phyloP scores from a whole-genome alignment of 1,284 basidiomycete genomes.

The Fomitiporia mediterranea region DNA sequence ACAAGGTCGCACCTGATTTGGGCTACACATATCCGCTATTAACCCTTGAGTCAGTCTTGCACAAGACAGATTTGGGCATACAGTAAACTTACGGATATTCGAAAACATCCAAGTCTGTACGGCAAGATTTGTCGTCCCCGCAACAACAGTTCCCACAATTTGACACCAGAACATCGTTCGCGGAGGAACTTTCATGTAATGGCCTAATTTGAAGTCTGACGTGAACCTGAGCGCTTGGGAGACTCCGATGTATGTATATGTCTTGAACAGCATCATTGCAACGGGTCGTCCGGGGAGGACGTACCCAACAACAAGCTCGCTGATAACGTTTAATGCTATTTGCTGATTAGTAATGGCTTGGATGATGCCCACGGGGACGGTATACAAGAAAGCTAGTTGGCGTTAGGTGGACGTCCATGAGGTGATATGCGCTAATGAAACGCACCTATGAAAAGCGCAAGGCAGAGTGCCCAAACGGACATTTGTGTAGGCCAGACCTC shows the following conservation, averaged over 20 bases:
- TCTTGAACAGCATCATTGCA: slow-evolving; percentile 47
- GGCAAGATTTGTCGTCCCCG: slow-evolving; percentile 57
- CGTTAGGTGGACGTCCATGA: slow-evolving; percentile 12
- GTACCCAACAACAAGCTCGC: slow-evolving; percentile 49
- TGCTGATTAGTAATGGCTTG: slow-evolving; percentile 62
- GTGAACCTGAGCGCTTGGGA: slow-evolving; percentile 47
- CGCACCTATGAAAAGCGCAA: slow-evolving; percentile 42
- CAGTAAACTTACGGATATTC: slow-evolving; percentile 36
- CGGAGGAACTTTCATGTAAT: slow-evolving; percentile 67
- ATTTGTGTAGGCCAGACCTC: slow-evolving; percentile 47
- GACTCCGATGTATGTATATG: slow-evolving; percentile 42
- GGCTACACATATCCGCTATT: slow-evolving; percentile 26
- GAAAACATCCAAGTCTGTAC: slow-evolving; percentile 66
- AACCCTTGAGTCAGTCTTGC: neutral
- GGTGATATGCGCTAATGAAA: slow-evolving; percentile 18
- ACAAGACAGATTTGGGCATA: neutral
- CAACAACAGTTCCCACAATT: slow-evolving; percentile 57
- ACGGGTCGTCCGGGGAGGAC: slow-evolving; percentile 42
- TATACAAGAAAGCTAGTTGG: slow-evolving; percentile 47
- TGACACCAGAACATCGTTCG: slow-evolving; percentile 57
- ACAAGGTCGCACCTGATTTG: neutral
- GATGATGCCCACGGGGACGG: slow-evolving; percentile 65
- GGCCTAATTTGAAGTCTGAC: slow-evolving; percentile 65
- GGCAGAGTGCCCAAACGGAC: slow-evolving; percentile 41
- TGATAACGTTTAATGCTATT: slow-evolving; percentile 54